Evolutionary conservation across 768 basidiomycete genomes (phyloP), one percentile per base, ranked within the genome.

Genomic region (Strobilomyces dryophilus): DNA sequence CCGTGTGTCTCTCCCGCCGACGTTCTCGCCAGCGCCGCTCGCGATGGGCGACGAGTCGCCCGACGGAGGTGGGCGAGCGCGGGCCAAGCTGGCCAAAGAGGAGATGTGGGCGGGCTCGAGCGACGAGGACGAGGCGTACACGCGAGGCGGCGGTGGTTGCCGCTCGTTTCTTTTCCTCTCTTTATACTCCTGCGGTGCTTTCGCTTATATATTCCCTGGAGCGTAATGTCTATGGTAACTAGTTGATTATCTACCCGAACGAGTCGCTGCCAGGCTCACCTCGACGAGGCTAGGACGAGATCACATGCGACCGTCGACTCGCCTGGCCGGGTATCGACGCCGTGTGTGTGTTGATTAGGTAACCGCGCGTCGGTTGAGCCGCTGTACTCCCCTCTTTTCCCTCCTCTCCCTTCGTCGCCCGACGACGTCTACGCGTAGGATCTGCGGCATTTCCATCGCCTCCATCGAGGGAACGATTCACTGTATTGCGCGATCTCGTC

Each of bases 101-200:
- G 80, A 82, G 56, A 63, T 82, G 55, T 90, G 88, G 89, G 76
- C 78, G 54, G 85, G 91, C 60, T 88, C 87, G 59, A 84, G 85
- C 61, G 85, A 86, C 47, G 85, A 89, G 59, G 86, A 88, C 62
- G 83, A 78, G 54, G 83, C 76, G 65, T 90, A 91, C 71, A 60
- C 71, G 49, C 73, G 62, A n/a, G n/a, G n/a, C n/a, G 75, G 68
- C 56, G 73, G 40, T 49, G 40, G 41, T 27, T 20, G 17, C 11
- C 9, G 15, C 11, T 39, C 37, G n/a, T n/a, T 39, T n/a, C 6
- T 39, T 39, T 39, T 8, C n/a, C 17, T 7, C 17, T 7, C 7
- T 6, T 6, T 36, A 12, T 14, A 35, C 18, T 15, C 26, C 17
- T 43, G 15, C 2, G 17, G n/a, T 14, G 10, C 8, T 40, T n/a